Percentiles rank a stretch among this genome's conserved stretches.
Evolutionary conservation across 2,329 filamentous ascomycete genomes (phyloP).

Genomic region (Aspergillus eucalypticola): DNA sequence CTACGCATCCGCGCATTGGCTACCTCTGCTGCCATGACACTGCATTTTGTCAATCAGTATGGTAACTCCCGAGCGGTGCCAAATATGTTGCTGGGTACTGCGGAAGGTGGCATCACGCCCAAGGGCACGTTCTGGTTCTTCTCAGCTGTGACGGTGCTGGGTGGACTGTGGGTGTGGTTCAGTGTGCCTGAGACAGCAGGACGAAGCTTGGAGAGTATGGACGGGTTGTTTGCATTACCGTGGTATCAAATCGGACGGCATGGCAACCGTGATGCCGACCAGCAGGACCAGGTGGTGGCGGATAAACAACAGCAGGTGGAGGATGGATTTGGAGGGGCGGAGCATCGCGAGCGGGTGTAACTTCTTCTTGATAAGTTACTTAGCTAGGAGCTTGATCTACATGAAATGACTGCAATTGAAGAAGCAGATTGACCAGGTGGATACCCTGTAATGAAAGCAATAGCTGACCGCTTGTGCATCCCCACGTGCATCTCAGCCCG

Average conservation of each 20-base stretch:
- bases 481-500: no score
- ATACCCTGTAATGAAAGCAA: no score
- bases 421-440: no score
- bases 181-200: conserved; percentile 71
- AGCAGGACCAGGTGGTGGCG: conserved; percentile 26
- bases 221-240: conserved; percentile 68
- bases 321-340: conserved; percentile 12
- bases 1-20: conserved; percentile 70
- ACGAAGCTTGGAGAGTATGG: conserved; percentile 60
- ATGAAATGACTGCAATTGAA: no score
- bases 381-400: no score
- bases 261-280: conserved; percentile 34
- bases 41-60: conserved; percentile 79
- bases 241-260: conserved; percentile 71
- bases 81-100: conserved; percentile 63
- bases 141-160: conserved; percentile 65
- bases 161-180: conserved; percentile 60
- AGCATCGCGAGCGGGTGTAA: conserved; percentile 22
- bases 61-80: conserved; percentile 74
- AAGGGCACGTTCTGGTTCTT: conserved; percentile 80
- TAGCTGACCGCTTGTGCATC: no score
- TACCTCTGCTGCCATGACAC: conserved; percentile 71
- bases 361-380: neutral
- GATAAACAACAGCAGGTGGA: conserved; percentile 28
- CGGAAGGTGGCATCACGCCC: conserved; percentile 46